Percentiles rank a stretch among this genome's conserved stretches.
Conservation (phyloP, 2,329 filamentous ascomycete species). For the Plenodomus lindquistii region DNA sequence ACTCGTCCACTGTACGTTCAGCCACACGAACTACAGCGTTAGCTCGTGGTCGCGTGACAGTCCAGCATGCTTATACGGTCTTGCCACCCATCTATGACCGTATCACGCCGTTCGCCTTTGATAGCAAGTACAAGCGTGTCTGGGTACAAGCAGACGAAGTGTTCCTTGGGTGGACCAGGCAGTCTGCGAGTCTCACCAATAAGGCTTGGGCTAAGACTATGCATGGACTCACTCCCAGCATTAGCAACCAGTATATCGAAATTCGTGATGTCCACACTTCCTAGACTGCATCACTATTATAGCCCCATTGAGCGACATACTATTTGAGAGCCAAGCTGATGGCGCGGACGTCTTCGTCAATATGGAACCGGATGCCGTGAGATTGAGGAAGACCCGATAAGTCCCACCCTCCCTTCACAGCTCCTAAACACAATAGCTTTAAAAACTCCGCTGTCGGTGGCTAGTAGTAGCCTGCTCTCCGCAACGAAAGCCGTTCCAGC, state of each 20-base stretch:
- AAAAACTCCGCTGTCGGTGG: slow-evolving; percentile 18
- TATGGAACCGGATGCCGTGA: slow-evolving; percentile 80
- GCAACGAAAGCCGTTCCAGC: slow-evolving; percentile 55
- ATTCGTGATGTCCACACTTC: slow-evolving; percentile 41
- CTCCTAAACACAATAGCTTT: slow-evolving; percentile 13
- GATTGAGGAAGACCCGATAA: slow-evolving; percentile 65
- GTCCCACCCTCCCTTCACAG: slow-evolving; percentile 16
- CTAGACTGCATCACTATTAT: slow-evolving; percentile 88
- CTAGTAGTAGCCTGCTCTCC: slow-evolving; percentile 54
- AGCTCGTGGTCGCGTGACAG: slow-evolving; percentile 44
- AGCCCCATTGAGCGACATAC: slow-evolving; percentile 84
- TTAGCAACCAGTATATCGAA: slow-evolving; percentile 32
- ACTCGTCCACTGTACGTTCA: slow-evolving; percentile 64
- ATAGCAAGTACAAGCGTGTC: slow-evolving; percentile 48
- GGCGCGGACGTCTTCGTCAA: slow-evolving; percentile 86
- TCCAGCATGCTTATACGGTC: slow-evolving; percentile 56
- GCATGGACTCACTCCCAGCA: slow-evolving; percentile 7
- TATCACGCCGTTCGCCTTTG: slow-evolving; percentile 67
- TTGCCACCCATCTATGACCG: slow-evolving; percentile 69
- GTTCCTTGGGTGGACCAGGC: slow-evolving; percentile 74
- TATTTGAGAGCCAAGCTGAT: slow-evolving; percentile 62
- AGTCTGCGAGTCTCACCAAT: slow-evolving; percentile 68
- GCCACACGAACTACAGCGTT: slow-evolving; percentile 44
- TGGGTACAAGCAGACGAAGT: slow-evolving; percentile 64
- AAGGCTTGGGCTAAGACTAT: slow-evolving; percentile 7